Evolutionary conservation across 306 rosid genomes (phyloP), one percentile per base, ranked within the genome.

Genomic region (Cajanus cajan): DNA sequence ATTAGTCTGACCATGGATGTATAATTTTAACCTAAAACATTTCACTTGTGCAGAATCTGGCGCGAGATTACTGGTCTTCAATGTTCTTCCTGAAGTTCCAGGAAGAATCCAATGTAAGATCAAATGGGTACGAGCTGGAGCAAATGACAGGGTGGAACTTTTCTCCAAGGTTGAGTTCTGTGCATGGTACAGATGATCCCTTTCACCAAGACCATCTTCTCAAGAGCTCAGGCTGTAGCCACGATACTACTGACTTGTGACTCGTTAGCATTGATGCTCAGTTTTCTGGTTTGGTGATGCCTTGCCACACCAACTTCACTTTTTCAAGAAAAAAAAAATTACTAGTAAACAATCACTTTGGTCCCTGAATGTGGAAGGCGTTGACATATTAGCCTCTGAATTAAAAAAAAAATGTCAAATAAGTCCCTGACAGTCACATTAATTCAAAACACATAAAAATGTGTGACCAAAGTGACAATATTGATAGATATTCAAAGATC

Each of bases 51-150:
- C 84, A 95, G 99, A 95, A 93, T 83, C 76, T 95, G 79, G 91
- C 83, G 1, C 88, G 85, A 80, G 98, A 95, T 80, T 95, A 87
- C 90, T 93, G 98, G 99, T 93, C 98, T 45, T 95, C 99, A 4
- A 85, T 84, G 88, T 93, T 86, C 90, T 93, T 85, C 89, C 57
- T 85, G 82, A 95, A 93, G 88, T 84, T 95, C 80, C 91, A 65
- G 47, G 99, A 91, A 78, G 98, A 95, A 77, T 76, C 79, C 1
- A 77, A 86, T 13, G 81, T 81, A 92, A 86, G 90, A 84, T 59
- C 91, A 7, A 84, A 85, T 22, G 91, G 82, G 84, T 83, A 69
- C 21, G 98, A 86, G 57, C 78, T 86, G 63, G 93, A 91, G 82
- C 96, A 84, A 76, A 81, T 91, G 82, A 78, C 90, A 12, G 84